Evolutionary conservation across 371 early-diverging fungal species (phyloP), one percentile per base, ranked within the genome.

Genomic region (Rhizomucor miehei): DNA sequence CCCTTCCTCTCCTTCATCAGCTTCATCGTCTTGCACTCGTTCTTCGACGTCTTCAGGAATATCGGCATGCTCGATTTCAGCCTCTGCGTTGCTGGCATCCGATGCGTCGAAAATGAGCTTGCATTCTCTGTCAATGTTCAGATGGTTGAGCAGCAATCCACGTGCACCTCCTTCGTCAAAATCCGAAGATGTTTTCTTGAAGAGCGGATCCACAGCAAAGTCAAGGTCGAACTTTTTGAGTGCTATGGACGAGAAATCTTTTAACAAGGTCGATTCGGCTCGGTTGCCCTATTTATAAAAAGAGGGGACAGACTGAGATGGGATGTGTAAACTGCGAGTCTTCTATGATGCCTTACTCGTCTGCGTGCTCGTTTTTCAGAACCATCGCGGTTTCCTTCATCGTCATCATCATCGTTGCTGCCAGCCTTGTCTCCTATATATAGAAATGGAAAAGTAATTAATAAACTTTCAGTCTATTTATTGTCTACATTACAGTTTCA

Each of bases 151-250:
- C 39, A 98, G 69, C 36, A 98, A 70, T 3, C 96, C 96, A 38
- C 91, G 86, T 6, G 97, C 94, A 4, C 97, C 97, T n/a, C 98
- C 96, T 74, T 98, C 97, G 67, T 97, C 98, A 77, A 97, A 97
- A 62, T 96, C 97, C 6, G 98, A 96, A 1, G 90, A 93, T 14
- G 95, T 95, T 67, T 98, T 98, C 64, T 93, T 91, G 77, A 97
- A 97, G 34, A 98, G 78, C n/a, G 98, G 98, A 63, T 98, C 98
- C 16, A 96, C 90, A 0, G 86, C 67, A 54, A 94, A 94, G 63
- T 98, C 98, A 35, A 93, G 69, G 58, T 97, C 97, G 45, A 94
- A 86, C 54, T 90, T 88, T 57, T 95, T 94, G 25, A 92, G 67
- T 14, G 89, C 88, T 39, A 98, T 80, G 3, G 79, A 55, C 0